Evolutionary conservation across 2,329 filamentous ascomycete species (phyloP).

Genomic region (Aspergillus pseudoterreus): DNA sequence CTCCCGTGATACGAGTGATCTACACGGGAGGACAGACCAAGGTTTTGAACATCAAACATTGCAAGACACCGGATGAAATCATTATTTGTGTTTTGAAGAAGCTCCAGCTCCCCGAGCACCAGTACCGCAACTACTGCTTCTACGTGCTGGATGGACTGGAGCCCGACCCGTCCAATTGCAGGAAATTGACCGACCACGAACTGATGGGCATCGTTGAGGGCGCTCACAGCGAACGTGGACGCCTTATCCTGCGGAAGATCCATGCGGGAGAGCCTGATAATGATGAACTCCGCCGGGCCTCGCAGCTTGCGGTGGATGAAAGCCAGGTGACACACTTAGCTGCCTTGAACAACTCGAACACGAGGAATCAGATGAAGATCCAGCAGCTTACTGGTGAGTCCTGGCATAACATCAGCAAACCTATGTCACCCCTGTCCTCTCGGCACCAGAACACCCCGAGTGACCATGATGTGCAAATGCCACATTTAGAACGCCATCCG

Average conservation of each 20-base stretch:
- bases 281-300: slow-evolving; percentile 80
- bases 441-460: slow-evolving; percentile 27
- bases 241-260: slow-evolving; percentile 88
- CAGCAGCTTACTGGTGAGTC: slow-evolving; percentile 85
- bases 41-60: slow-evolving; percentile 88
- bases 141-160: slow-evolving; percentile 86
- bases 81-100: slow-evolving; percentile 87
- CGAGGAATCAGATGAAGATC: slow-evolving; percentile 79
- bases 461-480: slow-evolving; percentile 25
- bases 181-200: slow-evolving; percentile 80
- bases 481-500: slow-evolving; percentile 30
- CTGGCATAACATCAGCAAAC: slow-evolving; percentile 80
- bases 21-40: slow-evolving; percentile 88
- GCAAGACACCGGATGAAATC: slow-evolving; percentile 87
- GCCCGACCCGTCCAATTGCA: slow-evolving; percentile 74
- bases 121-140: slow-evolving; percentile 94
- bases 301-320: slow-evolving; percentile 86
- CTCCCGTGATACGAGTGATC: slow-evolving; percentile 88
- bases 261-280: slow-evolving; percentile 84
- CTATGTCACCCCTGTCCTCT: slow-evolving; percentile 67
- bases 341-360: slow-evolving; percentile 59
- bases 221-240: slow-evolving; percentile 77
- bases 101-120: slow-evolving; percentile 80
- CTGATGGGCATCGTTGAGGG: slow-evolving; percentile 89
- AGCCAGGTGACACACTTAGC: slow-evolving; percentile 68